Evolutionary conservation across 345 rosid species (phyloP), one percentile per base, ranked within the genome.

Genomic region (Lepidium didymum): DNA sequence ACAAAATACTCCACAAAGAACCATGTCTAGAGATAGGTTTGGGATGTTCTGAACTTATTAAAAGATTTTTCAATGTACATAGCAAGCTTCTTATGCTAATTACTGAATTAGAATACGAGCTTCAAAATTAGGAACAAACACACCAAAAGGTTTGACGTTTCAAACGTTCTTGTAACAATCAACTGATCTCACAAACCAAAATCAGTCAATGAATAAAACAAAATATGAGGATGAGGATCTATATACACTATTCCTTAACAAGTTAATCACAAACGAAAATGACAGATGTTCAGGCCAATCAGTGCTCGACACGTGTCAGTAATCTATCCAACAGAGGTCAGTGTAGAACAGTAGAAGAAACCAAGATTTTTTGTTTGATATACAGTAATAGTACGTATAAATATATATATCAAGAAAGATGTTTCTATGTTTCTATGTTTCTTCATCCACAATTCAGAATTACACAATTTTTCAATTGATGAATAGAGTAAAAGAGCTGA

Each of bases 401-500:
- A 25, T 13, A 23, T 7, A 23, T 7, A 10, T 18, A 12, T 19
- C 31, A 35, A 37, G 50, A 54, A 45, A 72, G 25, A 16, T 52
- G 54, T 18, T 4, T 25, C 51, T 8, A 16, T 52, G 54, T 18
- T 4, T 25, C 51, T 8, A 74, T 29, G 45, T 45, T 43, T 52
- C 57, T 60, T 44, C 19, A 67, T 19, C 68, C 53, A 16, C 19
- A 53, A 2, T 23, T 45, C 44, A 31, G 40, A 50, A 37, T 4
- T 21, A 33, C 31, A 38, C 27, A 56, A 5, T 1, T 7, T 37
- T 29, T 3, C 11, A 56, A 12, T 13, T 21, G 9, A 25, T 16
- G 5, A 44, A 19, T 7, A 50, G 56, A 67, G 51, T 62, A 44
- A 52, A 25, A 45, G 38, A 44, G 51, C 72, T 67, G 62, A 58